Conservation (phyloP, 768 basidiomycete genomes). For the Kwoniella shandongensis region DNA sequence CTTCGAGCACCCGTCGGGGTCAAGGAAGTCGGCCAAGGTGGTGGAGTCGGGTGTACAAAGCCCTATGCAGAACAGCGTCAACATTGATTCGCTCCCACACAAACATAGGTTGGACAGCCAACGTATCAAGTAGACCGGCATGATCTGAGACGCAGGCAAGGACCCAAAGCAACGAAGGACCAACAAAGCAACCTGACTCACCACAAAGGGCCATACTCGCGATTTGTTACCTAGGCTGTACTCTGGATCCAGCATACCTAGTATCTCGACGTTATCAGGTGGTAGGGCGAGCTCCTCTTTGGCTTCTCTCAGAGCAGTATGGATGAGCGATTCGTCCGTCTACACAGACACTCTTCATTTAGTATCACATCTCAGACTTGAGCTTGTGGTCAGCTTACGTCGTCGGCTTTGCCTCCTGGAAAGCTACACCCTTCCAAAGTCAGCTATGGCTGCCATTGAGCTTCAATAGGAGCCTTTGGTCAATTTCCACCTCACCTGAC, state of each 20-base stretch:
- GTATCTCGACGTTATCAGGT: constrained; percentile 32
- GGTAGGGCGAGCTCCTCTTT: constrained; percentile 40
- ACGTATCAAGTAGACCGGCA: not conserved
- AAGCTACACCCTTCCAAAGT: constrained; percentile 38
- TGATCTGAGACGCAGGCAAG: not conserved
- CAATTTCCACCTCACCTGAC: constrained; percentile 38
- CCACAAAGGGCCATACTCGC: constrained; percentile 48
- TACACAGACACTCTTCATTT: not conserved
- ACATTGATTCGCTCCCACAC: not conserved
- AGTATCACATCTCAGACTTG: not conserved
- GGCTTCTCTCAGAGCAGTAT: constrained; percentile 39
- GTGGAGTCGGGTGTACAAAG: constrained; percentile 23
- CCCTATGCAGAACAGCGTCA: constrained; percentile 15
- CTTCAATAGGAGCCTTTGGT: constrained; percentile 15
- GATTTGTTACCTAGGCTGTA: constrained; percentile 46
- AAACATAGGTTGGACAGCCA: not conserved
- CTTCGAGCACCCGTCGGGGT: not conserved
- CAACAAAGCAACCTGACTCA: constrained; percentile 21
- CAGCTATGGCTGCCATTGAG: constrained; percentile 51
- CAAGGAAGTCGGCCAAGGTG: constrained; percentile 10
- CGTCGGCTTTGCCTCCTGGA: constrained; percentile 50
- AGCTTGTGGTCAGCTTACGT: constrained; percentile 21
- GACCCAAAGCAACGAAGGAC: not conserved
- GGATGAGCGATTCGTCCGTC: constrained; percentile 28
- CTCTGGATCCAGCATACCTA: constrained; percentile 39